Evolutionary conservation across 1,284 basidiomycete species (phyloP).

Genomic region (Pseudozyma tsukubaensis): DNA sequence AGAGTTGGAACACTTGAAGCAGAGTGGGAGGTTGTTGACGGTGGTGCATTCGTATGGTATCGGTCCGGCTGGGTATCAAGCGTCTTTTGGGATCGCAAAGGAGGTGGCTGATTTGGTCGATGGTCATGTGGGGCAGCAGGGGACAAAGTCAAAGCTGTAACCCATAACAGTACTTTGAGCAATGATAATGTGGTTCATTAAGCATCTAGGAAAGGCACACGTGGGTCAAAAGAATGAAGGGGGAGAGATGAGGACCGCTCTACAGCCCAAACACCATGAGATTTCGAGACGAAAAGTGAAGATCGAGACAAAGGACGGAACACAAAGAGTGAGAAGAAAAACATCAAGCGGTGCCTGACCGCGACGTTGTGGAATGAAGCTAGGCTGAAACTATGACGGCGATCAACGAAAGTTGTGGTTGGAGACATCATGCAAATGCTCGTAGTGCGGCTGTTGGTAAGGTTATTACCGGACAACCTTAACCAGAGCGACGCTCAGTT

Average conservation of each 20-base stretch:
- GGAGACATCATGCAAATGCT: too few relatives aligned
- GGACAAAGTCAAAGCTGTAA: background rate
- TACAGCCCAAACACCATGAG: conserved; percentile 17
- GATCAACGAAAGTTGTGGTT: too few relatives aligned
- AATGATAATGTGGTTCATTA: background rate
- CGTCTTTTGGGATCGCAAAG: conserved; percentile 61
- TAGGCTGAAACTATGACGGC: background rate
- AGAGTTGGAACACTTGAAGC: conserved; percentile 29
- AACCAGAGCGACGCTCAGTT: conserved; percentile 10
- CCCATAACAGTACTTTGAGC: background rate
- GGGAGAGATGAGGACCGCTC: conserved; percentile 21
- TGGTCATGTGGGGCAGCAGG: background rate
- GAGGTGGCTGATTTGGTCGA: conserved; percentile 57
- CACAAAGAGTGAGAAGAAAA: background rate
- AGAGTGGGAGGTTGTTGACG: conserved; percentile 6
- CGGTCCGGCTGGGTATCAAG: conserved; percentile 64
- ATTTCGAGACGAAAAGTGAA: conserved; percentile 6
- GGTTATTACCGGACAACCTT: background rate
- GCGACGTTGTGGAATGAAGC: background rate
- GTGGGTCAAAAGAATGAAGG: too few relatives aligned
- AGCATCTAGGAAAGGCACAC: background rate
- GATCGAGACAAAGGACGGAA: background rate
- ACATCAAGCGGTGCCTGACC: conserved; percentile 14
- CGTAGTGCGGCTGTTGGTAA: too few relatives aligned
- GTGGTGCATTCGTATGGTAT: conserved; percentile 61